Evolutionary conservation across 2,329 filamentous ascomycete species (phyloP).

Genomic region (Hirsutella minnesotensis): DNA sequence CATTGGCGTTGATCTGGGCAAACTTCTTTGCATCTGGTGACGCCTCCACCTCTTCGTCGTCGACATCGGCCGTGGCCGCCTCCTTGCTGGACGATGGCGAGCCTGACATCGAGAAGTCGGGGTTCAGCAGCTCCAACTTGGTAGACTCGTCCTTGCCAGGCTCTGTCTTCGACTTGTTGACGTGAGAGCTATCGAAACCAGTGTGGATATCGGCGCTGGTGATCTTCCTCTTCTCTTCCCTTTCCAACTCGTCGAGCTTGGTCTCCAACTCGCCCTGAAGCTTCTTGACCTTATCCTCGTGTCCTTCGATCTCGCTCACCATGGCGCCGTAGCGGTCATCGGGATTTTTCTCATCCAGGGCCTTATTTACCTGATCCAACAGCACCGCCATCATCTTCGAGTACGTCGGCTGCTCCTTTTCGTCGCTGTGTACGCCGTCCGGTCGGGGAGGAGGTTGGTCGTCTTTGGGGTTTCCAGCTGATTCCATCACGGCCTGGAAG

Average conservation of each 20-base stretch:
- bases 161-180: constrained; percentile 47
- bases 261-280: constrained; percentile 63
- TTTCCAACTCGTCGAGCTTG: constrained; percentile 73
- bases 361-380: constrained; percentile 81
- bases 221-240: constrained; percentile 78
- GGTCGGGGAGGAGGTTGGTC: constrained; percentile 64
- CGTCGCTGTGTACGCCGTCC: constrained; percentile 64
- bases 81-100: neutral
- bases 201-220: constrained; percentile 83
- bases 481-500: constrained; percentile 82
- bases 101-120: constrained; percentile 27
- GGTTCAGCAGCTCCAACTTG: constrained; percentile 67
- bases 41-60: constrained; percentile 64
- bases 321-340: constrained; percentile 62
- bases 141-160: constrained; percentile 36
- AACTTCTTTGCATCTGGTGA: constrained; percentile 72
- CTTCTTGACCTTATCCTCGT: constrained; percentile 64
- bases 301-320: constrained; percentile 63
- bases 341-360: constrained; percentile 65
- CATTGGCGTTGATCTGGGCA: constrained; percentile 60
- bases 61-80: constrained; percentile 33
- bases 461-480: constrained; percentile 58
- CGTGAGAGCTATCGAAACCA: constrained; percentile 79
- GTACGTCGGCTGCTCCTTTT: constrained; percentile 68
- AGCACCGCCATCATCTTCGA: constrained; percentile 98